These are phyloP conservation scores for Ogataea sp. DNA, from an alignment of 805 yeast genomes.

Conservation along the genomic window DNA sequence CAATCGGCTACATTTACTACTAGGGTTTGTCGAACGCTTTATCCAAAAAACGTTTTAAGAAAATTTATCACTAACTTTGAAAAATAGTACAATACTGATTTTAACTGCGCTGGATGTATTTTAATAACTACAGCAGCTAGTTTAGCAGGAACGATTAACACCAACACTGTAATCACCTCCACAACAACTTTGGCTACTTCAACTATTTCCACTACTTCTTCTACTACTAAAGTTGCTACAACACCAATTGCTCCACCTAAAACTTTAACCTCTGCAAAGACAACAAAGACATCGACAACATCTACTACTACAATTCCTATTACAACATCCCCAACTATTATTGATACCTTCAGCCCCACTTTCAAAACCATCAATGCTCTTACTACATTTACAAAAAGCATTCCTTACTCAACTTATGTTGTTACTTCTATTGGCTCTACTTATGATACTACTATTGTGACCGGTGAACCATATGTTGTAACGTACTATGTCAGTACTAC, in stretches of 20 bases:
- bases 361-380: conserved; percentile 3
- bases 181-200: conserved; percentile 4
- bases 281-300: conserved; percentile 6
- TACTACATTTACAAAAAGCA: conserved; percentile 1
- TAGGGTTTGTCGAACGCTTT: conserved; percentile 7
- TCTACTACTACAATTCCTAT: conserved; percentile 3
- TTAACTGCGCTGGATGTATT: conserved; percentile 19
- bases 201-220: conserved; percentile 3
- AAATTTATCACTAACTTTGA: too few relatives aligned
- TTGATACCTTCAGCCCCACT: background rate
- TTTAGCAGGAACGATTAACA: conserved; percentile 16
- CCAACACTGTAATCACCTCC: conserved; percentile 6
- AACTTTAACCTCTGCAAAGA: conserved; percentile 2
- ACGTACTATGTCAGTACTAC: conserved; percentile 1
- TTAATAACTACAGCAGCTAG: conserved; percentile 19
- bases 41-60: background rate
- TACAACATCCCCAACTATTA: conserved; percentile 5
- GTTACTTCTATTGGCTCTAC: background rate
- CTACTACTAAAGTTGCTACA: conserved; percentile 5
- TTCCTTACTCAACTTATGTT: background rate
- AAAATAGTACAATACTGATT: conserved; percentile 17
- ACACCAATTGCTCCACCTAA: conserved; percentile 6
- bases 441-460: background rate
- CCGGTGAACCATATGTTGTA: background rate
- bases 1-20: conserved; percentile 1